Conservation (phyloP, 2,329 filamentous ascomycete species). For the Fusarium sp. region DNA sequence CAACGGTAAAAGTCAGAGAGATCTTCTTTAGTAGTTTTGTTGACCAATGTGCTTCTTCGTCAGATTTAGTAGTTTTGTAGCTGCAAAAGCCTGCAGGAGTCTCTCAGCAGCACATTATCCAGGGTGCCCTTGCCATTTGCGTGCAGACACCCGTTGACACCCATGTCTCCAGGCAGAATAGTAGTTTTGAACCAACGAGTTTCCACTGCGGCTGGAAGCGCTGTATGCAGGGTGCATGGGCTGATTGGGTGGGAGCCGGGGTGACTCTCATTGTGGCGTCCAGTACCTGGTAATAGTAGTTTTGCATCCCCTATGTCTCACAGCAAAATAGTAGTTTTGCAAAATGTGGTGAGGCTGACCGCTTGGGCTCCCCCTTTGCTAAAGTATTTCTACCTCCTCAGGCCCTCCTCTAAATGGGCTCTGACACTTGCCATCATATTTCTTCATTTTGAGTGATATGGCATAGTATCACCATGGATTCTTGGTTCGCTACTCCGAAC, state of each 20-base stretch:
- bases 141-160: neutral
- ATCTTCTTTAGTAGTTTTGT: neutral
- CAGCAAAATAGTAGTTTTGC: constrained; percentile 6
- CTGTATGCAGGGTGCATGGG: neutral
- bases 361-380: too few species aligned
- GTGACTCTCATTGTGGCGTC: neutral
- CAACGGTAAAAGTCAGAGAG: neutral
- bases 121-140: neutral
- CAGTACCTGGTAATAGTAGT: neutral
- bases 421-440: too few species aligned
- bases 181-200: neutral
- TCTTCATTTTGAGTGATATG: too few species aligned
- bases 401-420: too few species aligned
- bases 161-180: neutral
- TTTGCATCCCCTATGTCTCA: neutral
- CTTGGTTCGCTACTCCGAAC: neutral
- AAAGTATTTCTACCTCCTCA: too few species aligned
- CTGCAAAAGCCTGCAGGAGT: too few species aligned
- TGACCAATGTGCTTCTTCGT: neutral
- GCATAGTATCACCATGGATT: neutral
- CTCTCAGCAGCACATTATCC: too few species aligned
- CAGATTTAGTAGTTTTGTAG: neutral
- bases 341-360: neutral
- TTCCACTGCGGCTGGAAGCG: neutral
- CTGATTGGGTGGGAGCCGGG: neutral